These are phyloP conservation scores for Talaromyces pinophilus DNA, from an alignment of 2,329 filamentous ascomycete genomes.

Conservation along the genomic window DNA sequence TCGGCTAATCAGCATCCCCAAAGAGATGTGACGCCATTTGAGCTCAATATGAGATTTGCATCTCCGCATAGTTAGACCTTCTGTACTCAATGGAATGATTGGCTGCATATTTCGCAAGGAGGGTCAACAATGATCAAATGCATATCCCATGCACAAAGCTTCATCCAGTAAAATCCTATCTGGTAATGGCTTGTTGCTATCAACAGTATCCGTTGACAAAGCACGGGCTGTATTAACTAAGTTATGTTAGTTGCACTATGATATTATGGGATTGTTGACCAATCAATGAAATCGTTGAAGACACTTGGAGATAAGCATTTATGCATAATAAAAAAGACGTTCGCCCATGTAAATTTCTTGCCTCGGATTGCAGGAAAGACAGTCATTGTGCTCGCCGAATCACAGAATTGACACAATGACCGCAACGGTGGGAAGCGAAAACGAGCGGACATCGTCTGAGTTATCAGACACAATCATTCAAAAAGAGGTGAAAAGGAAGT, in stretches of 20 bases:
- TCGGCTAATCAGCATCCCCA: not conserved
- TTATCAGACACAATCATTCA: constrained; percentile 26
- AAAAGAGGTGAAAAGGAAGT: constrained; percentile 41
- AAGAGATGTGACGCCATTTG: not conserved
- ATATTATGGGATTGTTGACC: no score
- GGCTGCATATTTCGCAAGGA: constrained; percentile 9
- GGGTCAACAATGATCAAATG: not conserved
- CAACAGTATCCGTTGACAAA: not conserved
- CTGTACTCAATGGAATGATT: not conserved
- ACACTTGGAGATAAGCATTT: not conserved
- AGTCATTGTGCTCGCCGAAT: not conserved
- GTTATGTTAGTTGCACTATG: not conserved
- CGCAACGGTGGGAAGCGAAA: not conserved
- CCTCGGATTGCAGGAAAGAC: not conserved
- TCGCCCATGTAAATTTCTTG: not conserved
- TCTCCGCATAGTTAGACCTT: not conserved
- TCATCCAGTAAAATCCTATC: not conserved
- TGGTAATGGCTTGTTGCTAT: not conserved
- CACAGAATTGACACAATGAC: not conserved
- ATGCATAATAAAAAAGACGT: not conserved
- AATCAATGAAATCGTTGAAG: not conserved
- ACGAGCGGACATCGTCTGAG: constrained; percentile 23
- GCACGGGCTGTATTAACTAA: not conserved
- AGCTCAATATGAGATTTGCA: not conserved
- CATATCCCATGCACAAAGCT: constrained; percentile 23